Evolutionary conservation across 2,329 filamentous ascomycete genomes (phyloP).

Genomic region (Pestalotiopsis sp.): DNA sequence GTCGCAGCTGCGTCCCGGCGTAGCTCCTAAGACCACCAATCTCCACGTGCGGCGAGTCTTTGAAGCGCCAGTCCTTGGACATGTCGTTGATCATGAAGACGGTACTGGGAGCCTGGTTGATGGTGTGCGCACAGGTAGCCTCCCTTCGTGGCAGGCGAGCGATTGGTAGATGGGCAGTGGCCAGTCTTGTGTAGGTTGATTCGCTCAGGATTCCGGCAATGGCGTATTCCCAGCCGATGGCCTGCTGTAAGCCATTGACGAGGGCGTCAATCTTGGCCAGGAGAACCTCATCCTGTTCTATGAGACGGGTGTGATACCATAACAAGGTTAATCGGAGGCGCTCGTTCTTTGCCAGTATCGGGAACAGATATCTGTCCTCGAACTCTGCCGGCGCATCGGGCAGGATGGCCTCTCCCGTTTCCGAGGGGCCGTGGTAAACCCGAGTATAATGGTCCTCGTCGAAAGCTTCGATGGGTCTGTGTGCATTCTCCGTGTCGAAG

Average conservation of each 20-base stretch:
- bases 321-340: slow-evolving; percentile 6
- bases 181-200: slow-evolving; percentile 10
- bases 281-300: slow-evolving; percentile 6
- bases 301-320: slow-evolving; percentile 13
- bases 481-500: not conserved
- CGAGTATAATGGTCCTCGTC: not conserved
- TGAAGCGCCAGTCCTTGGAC: slow-evolving; percentile 13
- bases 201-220: slow-evolving; percentile 11
- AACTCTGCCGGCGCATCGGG: not conserved
- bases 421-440: not conserved
- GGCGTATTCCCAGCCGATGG: slow-evolving; percentile 14
- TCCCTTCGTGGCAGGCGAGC: slow-evolving; percentile 11
- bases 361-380: slow-evolving; percentile 4
- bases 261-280: slow-evolving; percentile 11
- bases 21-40: slow-evolving; percentile 10
- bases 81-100: slow-evolving; percentile 11
- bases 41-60: slow-evolving; percentile 10
- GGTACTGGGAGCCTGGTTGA: slow-evolving; percentile 6
- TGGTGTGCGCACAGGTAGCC: slow-evolving; percentile 11
- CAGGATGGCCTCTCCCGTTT: not conserved
- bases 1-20: slow-evolving; percentile 10
- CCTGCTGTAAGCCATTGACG: slow-evolving; percentile 9
- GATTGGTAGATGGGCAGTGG: slow-evolving; percentile 8
- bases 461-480: not conserved
- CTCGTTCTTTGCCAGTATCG: slow-evolving; percentile 9